A percentile compares a stretch with the other conserved stretches of the same genome.
Conservation (phyloP, 495 filamentous ascomycete genomes). For the Penicillium longicatenatum region DNA sequence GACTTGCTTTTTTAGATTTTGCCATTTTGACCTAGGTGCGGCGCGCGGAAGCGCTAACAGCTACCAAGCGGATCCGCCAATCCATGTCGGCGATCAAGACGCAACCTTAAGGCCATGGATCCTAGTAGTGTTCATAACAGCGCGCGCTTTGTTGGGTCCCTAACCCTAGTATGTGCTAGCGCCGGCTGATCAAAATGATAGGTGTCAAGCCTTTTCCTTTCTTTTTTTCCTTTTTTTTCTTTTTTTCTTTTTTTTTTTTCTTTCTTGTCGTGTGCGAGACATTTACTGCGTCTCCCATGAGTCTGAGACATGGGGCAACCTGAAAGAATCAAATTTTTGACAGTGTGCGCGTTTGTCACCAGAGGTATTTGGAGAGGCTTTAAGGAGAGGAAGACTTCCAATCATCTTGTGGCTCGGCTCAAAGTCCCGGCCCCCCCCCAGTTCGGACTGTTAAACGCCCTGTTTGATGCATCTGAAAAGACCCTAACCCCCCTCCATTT, state of each 20-base stretch:
- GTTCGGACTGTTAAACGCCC: conserved; percentile 23
- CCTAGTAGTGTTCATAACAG: conserved; percentile 16
- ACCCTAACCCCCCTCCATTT: conserved; percentile 1
- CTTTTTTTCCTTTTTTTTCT: conserved; percentile 11
- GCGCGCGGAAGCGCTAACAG: conserved; percentile 23
- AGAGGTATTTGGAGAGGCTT: not conserved
- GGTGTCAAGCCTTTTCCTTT: conserved; percentile 23
- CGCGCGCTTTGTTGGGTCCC: conserved; percentile 15
- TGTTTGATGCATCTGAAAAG: conserved; percentile 18
- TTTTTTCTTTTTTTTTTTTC: conserved; percentile 8
- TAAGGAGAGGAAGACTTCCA: not conserved
- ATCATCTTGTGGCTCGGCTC: conserved; percentile 9
- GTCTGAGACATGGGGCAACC: conserved; percentile 10
- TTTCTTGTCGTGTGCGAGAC: conserved; percentile 4
- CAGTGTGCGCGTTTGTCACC: conserved; percentile 6
- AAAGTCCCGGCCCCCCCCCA: conserved; percentile 20
- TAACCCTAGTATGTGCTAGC: conserved; percentile 1
- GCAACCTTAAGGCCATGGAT: conserved; percentile 18
- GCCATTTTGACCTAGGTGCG: conserved; percentile 31
- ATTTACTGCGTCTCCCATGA: conserved; percentile 4
- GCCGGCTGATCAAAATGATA: conserved; percentile 26
- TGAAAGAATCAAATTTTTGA: not conserved
- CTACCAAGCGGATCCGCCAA: conserved; percentile 15
- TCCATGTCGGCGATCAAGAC: conserved; percentile 27
- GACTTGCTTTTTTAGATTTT: conserved; percentile 23